Evolutionary conservation across 371 early-diverging fungal species (phyloP), one percentile per base, ranked within the genome.

Genomic region (Batrachochytrium dendrobatidis): DNA sequence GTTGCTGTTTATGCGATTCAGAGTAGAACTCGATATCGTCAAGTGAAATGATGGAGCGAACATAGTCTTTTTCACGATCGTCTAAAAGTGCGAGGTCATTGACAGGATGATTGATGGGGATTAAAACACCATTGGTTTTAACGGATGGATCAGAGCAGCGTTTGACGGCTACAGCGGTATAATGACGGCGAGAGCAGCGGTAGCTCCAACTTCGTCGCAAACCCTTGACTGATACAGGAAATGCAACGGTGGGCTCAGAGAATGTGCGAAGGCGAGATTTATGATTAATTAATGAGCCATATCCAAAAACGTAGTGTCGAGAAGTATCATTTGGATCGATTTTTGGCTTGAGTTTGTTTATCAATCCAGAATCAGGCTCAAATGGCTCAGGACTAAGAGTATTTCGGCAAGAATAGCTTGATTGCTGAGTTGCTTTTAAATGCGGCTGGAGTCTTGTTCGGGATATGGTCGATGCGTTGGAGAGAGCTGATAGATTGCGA

Each of bases 271-370:
- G 60, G 29, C 67, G 61, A 22, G 65, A 64, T 7, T 28, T 28
- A 3, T 56, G 56, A 56, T 72, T 66, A 63, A 72, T 72, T 45
- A 72, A 62, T 8, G 67, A 67, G 43, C 73, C 73, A 60, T 72
- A 72, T 22, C 64, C 73, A 55, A 72, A 72, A 28, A 72, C 34
- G 54, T 56, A 69, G 51, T 64, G 65, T 28, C n/a, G n/a, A n/a
- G n/a, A n/a, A n/a, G n/a, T n/a, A n/a, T n/a, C n/a, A 20, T 15
- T 20, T 39, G 39, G 39, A 20, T 39, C 15, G 89, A 20, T 18
- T 68, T 69, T n/a, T n/a, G n/a, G n/a, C n/a, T n/a, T n/a, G n/a
- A n/a, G n/a, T n/a, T n/a, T n/a, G n/a, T n/a, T n/a, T n/a, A n/a
- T n/a, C n/a, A n/a, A n/a, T n/a, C n/a, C n/a, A n/a, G n/a, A n/a